Evolutionary conservation across 192 early-diverging fungal species (phyloP).

Genomic region (Linnemannia zychae): DNA sequence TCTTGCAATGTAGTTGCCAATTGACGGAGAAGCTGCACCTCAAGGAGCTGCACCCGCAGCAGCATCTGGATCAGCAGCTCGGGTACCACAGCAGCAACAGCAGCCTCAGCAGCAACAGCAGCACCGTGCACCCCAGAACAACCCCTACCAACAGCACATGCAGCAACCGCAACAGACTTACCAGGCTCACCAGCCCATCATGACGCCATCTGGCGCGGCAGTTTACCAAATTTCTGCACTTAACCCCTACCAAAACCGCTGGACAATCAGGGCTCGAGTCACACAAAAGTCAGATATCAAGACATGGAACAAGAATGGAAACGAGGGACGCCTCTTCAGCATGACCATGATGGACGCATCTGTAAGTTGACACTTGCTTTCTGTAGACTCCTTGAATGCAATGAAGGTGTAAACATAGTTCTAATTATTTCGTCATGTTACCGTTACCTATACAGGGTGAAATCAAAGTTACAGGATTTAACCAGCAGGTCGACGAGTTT

Average conservation of each 20-base stretch:
- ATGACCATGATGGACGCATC: conserved; percentile 89
- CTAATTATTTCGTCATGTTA: conserved; percentile 1
- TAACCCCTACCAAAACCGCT: conserved; percentile 66
- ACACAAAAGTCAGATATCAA: conserved; percentile 87
- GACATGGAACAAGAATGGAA: conserved; percentile 83
- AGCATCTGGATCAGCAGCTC: conserved; percentile 13
- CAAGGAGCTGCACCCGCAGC: background rate
- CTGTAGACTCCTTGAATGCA: no score
- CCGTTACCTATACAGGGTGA: conserved; percentile 74
- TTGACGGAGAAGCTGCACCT: background rate
- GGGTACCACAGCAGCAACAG: conserved; percentile 47
- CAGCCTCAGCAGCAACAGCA: conserved; percentile 55
- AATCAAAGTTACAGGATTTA: conserved; percentile 96
- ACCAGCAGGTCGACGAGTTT: conserved; percentile 83
- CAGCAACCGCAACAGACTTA: conserved; percentile 29
- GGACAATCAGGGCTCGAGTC: conserved; percentile 95
- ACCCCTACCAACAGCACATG: conserved; percentile 28
- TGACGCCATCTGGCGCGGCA: conserved; percentile 23
- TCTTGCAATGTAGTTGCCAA: background rate
- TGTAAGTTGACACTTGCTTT: conserved; percentile 64
- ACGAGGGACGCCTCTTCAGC: conserved; percentile 88
- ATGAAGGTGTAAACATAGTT: background rate
- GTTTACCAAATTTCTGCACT: conserved; percentile 43
- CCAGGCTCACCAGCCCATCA: conserved; percentile 24
- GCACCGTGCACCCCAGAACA: conserved; percentile 15